A percentile compares a stretch with the other conserved stretches of the same genome.
phyloP scores from a whole-genome alignment of 2,329 filamentous ascomycete species.

The Tolypocladium ophioglossoides region DNA sequence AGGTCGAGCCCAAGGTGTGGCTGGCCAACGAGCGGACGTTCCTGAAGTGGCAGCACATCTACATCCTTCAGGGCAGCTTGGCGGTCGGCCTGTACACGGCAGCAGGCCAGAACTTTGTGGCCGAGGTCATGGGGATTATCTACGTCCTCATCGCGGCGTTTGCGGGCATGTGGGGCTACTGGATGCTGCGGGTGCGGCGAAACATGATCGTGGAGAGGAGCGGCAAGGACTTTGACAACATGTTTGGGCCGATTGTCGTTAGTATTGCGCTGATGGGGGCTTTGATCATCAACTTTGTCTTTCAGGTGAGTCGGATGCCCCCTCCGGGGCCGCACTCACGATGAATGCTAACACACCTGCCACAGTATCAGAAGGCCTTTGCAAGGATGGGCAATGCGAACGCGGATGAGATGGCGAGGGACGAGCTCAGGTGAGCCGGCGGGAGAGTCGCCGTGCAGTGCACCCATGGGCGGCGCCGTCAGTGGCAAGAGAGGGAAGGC shows the following conservation, averaged over 20 bases:
- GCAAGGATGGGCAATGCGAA: conserved; percentile 13
- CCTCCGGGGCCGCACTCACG: neutral
- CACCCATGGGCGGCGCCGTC: no score
- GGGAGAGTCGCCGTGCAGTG: no score
- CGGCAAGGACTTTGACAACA: conserved; percentile 86
- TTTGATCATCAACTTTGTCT: conserved; percentile 76
- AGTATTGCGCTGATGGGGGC: conserved; percentile 70
- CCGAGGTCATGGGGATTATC: conserved; percentile 66
- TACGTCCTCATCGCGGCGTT: conserved; percentile 79
- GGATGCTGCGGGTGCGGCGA: conserved; percentile 65
- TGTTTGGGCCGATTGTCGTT: conserved; percentile 74
- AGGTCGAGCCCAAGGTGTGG: conserved; percentile 97
- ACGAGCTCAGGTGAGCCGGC: conserved; percentile 18
- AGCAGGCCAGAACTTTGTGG: conserved; percentile 68
- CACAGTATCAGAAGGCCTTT: conserved; percentile 22
- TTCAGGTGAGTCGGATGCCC: conserved; percentile 53
- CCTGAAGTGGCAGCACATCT: conserved; percentile 97
- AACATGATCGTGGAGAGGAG: conserved; percentile 76
- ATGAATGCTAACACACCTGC: conserved; percentile 1
- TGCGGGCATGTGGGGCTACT: conserved; percentile 78
- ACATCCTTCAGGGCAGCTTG: conserved; percentile 73
- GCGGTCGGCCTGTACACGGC: conserved; percentile 83
- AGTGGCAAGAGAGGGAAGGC: neutral
- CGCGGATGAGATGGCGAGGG: conserved; percentile 7
- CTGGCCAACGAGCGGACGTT: conserved; percentile 97